Evolutionary conservation across 163 green algal genomes (phyloP), one percentile per base, ranked within the genome.

Genomic region (Chloromonas sp.): DNA sequence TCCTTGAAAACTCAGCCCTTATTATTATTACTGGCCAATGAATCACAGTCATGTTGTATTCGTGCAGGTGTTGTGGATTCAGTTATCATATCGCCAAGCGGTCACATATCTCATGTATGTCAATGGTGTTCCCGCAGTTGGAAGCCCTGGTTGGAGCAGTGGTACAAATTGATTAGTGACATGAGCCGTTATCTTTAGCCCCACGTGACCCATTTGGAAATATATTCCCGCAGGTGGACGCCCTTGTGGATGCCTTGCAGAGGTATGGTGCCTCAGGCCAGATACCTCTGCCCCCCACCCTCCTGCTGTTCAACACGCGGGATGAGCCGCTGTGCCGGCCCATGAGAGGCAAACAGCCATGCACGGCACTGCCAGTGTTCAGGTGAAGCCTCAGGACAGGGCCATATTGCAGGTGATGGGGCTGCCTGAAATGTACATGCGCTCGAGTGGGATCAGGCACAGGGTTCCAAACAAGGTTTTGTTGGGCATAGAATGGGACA

Each of bases 221-320:
- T 74, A 11, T 11, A 74, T 74, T 5, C 66, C 5, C 11, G 66
- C 66, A 74, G 66, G 66, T 74, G 66, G 66, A 74, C 66, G 66
- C 66, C 66, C 11, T 74, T 5, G 5, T 74, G 66, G 66, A 74
- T 5, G 66, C 66, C 5, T 74, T 74, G 5, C 66, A 11, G 5
- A 74, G 5, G 66, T 11, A 74, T 11, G 5, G 66, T 11, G 5
- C 66, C 5, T 11, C 66, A 74, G 5, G 5, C 66, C 5, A 5
- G 5, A 74, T 15, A 5, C 1, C 2, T 61, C 2, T 81, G 15
- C 77, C 77, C 1, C 36, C 60, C 77, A 81, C n/a, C 1, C 36
- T 81, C 2, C n/a, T 81, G 14, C 36, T 81, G 77, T 81, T 60
- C 77, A 81, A 81, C 77, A 81, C 77, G 77, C 77, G 77, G 15